phyloP scores from a whole-genome alignment of 2,329 filamentous ascomycete species.

The Colletotrichum scovillei region DNA sequence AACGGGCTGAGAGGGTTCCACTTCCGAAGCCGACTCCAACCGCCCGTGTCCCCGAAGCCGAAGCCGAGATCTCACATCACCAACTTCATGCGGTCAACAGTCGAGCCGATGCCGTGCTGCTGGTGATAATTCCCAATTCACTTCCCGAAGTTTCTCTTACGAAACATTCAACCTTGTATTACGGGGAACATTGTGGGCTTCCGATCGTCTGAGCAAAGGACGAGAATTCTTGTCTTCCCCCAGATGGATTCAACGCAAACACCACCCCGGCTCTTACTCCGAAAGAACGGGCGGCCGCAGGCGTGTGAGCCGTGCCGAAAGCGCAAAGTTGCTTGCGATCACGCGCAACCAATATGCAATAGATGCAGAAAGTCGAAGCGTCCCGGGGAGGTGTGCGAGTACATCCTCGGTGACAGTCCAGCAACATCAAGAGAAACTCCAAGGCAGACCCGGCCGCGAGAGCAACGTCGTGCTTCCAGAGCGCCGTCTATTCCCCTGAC shows the following conservation, averaged over 20 bases:
- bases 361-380: slow-evolving; percentile 51
- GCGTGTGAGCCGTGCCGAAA: slow-evolving; percentile 51
- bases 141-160: not conserved
- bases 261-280: slow-evolving; percentile 19
- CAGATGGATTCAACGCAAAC: slow-evolving; percentile 22
- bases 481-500: slow-evolving; percentile 9
- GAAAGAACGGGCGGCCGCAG: slow-evolving; percentile 33
- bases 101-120: not conserved
- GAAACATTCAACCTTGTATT: not conserved
- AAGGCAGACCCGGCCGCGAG: not conserved
- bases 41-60: not conserved
- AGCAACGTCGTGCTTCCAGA: slow-evolving; percentile 13
- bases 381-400: slow-evolving; percentile 46
- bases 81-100: not conserved
- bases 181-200: not conserved
- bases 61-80: slow-evolving; percentile 5
- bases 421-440: not conserved
- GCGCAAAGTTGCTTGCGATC: slow-evolving; percentile 57
- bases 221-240: not conserved
- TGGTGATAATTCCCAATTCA: not conserved
- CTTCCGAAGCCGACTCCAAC: not conserved
- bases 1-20: not conserved
- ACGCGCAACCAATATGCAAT: slow-evolving; percentile 51
- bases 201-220: not conserved
- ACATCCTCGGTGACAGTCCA: slow-evolving; percentile 41